Base-by-base conservation (phyloP, 352 stramenopile species). In the Paralagenidium karlingii region DNA sequence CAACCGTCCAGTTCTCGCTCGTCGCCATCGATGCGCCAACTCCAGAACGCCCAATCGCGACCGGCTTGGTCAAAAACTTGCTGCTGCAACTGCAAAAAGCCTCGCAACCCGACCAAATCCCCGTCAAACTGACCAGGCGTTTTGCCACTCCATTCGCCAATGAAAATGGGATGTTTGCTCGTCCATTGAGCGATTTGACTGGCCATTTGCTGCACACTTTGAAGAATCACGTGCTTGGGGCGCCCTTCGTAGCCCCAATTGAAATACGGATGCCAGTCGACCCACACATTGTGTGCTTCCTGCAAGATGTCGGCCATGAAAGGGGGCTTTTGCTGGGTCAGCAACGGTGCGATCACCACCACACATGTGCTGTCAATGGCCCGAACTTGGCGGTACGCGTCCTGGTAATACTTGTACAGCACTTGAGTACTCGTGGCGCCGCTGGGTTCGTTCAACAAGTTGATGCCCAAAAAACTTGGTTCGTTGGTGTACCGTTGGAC, bases 11-110 rank as follows among this genome's bases (percentile, higher is more conserved):
- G 47, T 1, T 57, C 56, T 0, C 43, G 61, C 43, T 82, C 65
- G 31, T 82, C 71, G 22, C 56, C 71, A 21, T 81, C 67, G 34
- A 85, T 63, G 24, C 63, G 66, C 71, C 71, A 82, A 43, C 58
- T 73, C 71, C 71, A 85, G 55, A 79, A 85, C 8, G 71, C 64
- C 54, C 56, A 85, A 12, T 68, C 68, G 13, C 60, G 68, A 11
- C 52, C 55, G 0, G 58, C 68, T 27, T 2, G 19, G 10, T 67
- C 52, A 12, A 79, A 37, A 28, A 81, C 67, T 2, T 73, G 45
- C 41, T 65, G 62, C 41, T 81, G 46, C 0, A 55, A 57, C 29
- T 55, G 43, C 8, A 53, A 61, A 43, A 70, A 83, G 40, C 69
- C 49, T 44, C 74, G 66, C 45, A 73, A 73, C 18, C 53, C 24